phyloP scores from a whole-genome alignment of 495 filamentous ascomycete genomes.

The Trichoderma orchidacearum region DNA sequence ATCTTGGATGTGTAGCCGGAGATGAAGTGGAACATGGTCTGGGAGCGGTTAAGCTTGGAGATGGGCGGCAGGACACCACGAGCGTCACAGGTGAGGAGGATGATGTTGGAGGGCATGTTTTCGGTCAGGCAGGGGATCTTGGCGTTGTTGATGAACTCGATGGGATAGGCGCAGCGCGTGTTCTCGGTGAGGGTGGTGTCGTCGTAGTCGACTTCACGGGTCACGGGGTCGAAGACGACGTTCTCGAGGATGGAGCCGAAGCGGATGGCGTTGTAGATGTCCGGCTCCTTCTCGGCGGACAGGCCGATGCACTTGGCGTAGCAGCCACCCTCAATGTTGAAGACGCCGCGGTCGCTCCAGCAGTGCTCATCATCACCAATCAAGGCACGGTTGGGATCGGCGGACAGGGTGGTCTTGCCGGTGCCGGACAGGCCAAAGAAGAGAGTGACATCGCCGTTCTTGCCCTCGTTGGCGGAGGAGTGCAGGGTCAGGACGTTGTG shows the following conservation, averaged over 20 bases:
- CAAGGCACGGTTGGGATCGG: constrained; percentile 87
- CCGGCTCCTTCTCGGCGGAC: constrained; percentile 95
- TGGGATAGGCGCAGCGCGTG: constrained; percentile 95
- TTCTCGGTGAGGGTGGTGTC: constrained; percentile 93
- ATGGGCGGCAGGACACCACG: constrained; percentile 95
- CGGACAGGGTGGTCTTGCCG: constrained; percentile 95
- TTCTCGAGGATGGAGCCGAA: constrained; percentile 98
- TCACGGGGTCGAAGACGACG: constrained; percentile 88
- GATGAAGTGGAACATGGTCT: constrained; percentile 99
- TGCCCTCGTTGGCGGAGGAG: constrained; percentile 92
- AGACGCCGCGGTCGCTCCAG: constrained; percentile 93
- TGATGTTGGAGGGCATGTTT: constrained; percentile 91
- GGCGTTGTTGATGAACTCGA: constrained; percentile 96
- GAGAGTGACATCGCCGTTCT: constrained; percentile 84
- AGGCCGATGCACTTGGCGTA: constrained; percentile 98
- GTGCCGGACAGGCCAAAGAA: constrained; percentile 99
- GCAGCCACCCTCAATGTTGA: constrained; percentile 99
- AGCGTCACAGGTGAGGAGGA: constrained; percentile 95
- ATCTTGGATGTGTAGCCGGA: constrained; percentile 99
- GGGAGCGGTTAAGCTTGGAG: constrained; percentile 87
- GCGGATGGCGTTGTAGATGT: constrained; percentile 92
- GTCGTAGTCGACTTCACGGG: constrained; percentile 86
- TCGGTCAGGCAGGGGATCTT: constrained; percentile 88
- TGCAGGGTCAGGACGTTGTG: constrained; percentile 97
- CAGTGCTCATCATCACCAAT: constrained; percentile 99